Evolutionary conservation across 1,284 basidiomycete species (phyloP), one percentile per base, ranked within the genome.

Genomic region (Anthracocystis walkeri): DNA sequence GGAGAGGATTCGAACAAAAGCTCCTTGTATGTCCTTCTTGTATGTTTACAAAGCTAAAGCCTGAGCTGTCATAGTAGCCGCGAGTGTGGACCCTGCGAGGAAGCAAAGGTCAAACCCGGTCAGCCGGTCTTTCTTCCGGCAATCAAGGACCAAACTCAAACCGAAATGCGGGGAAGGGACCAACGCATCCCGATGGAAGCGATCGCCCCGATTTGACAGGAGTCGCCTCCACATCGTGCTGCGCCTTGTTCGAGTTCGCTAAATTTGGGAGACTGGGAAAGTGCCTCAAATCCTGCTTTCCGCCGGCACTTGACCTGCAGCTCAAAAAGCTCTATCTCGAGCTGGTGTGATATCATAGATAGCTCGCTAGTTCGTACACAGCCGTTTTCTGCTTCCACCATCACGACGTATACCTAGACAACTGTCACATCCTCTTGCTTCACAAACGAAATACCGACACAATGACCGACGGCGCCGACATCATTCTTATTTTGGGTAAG

Each of bases 401-500:
- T 25, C 38, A 12, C 29, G 7, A 31, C 33, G 4, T 38, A 14
- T 16, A 14, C 35, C 35, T 38, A 38, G 12, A 38, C 35, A 12
- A 38, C 35, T 8, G 20, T 18, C 18, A 4, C n/a, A 18, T 49
- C 48, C 12, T 18, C 41, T 33, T 12, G 40, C 44, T 20, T 41
- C 35, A 6, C 25, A 20, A 21, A 49, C 29, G 6, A 33, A 49
- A 25, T 4, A 21, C 25, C 6, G 1, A 16, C 52, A 74, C 29
- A 3, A 76, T 76, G 74, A 55, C 61, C n/a, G 57, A 58, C 56
- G 62, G 57, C 33, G 49, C 68, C 44, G 76, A 78, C 35, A 68
- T 78, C 33, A 41, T 78, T 31, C 59, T 78, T 11, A 75, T 78
- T 55, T 79, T 81, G 46, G 66, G 74, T 76, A 21, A 35, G 74